Evolutionary conservation across 1,139 yeast species (phyloP), one percentile per base, ranked within the genome.

Genomic region (Meyerozyma sp.): DNA sequence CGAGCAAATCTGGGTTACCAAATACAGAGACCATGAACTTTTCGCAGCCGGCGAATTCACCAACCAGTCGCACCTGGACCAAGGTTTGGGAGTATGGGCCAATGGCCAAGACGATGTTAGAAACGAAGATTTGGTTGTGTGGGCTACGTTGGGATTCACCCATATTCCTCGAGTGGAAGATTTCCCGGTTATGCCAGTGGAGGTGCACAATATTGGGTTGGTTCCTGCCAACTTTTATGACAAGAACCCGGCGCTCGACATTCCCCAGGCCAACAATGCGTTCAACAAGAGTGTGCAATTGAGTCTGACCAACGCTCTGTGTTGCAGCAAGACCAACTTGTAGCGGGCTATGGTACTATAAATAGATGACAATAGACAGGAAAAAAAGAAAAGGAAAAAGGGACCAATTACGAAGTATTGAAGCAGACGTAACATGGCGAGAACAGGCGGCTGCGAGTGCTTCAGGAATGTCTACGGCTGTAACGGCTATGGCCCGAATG

Each of bases 181-280:
- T 65, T 88, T 86, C 85, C 95, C 95, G 43, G 94, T 88, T 49
- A 88, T 88, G 96, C 94, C 95, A 37, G 86, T 82, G 46, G 95
- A 88, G 69, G 80, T 80, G 54, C 77, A 73, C 57, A 83, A 77
- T 60, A 81, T 87, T 54, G 76, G 80, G 49, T 73, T 88, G 49
- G 74, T 77, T 43, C 96, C 96, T 43, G 69, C 76, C 57, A 88
- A 88, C 49, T 88, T 88, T 79, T 88, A 86, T 63, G 81, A 81
- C 54, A 81, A 70, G 61, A 87, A 87, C 65, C 96, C 96, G 25
- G 91, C 91, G 35, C 72, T 88, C 61, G 94, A 86, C 58, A 72
- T 88, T 42, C 95, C 95, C 41, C 82, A 82, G 59, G 79, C 94
- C 14, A 77, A 66, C 57, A 85, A 87, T 63, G 56, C 63, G 30